These are phyloP conservation scores for Trypanosomatidae sp. DNA, from an alignment of 208 protist species.

Conservation along the genomic window DNA sequence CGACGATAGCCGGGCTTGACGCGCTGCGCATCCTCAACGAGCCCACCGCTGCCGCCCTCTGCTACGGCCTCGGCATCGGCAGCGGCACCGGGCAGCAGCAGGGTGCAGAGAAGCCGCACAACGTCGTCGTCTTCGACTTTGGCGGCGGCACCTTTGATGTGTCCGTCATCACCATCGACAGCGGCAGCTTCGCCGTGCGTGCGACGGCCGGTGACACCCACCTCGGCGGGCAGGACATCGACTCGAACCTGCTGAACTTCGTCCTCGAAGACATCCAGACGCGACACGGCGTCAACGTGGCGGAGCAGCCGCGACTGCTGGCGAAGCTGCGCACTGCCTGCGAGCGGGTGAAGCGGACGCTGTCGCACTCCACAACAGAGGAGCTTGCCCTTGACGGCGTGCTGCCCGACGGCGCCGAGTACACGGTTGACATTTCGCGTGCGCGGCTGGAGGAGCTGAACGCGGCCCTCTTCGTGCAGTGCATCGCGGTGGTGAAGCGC, in stretches of 20 bases:
- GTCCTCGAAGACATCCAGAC: conserved; percentile 95
- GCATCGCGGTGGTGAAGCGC: conserved; percentile 64
- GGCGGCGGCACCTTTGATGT: conserved; percentile 99
- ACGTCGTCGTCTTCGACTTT: no score
- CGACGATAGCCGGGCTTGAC: conserved; percentile 96
- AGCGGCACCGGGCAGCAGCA: no score
- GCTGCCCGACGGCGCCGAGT: no score
- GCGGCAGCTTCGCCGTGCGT: conserved; percentile 99
- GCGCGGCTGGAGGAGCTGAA: conserved; percentile 92
- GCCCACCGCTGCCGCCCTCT: conserved; percentile 99
- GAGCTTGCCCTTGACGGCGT: conserved; percentile 94
- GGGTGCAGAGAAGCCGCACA: no score
- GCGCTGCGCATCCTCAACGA: conserved; percentile 99
- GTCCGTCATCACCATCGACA: conserved; percentile 98
- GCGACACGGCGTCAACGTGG: conserved; percentile 91
- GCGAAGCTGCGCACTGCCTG: conserved; percentile 96
- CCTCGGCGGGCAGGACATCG: conserved; percentile 99
- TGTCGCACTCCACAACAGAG: conserved; percentile 91
- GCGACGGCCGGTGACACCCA: conserved; percentile 99
- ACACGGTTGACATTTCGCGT: conserved; percentile 83
- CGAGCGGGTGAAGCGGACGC: conserved; percentile 98
- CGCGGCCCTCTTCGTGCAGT: conserved; percentile 72
- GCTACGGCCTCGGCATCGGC: conserved; percentile 99
- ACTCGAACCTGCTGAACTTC: conserved; percentile 88
- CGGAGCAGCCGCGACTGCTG: conserved; percentile 94